Evolutionary conservation across 2,329 filamentous ascomycete species (phyloP).

Genomic region (Fusarium sp.): DNA sequence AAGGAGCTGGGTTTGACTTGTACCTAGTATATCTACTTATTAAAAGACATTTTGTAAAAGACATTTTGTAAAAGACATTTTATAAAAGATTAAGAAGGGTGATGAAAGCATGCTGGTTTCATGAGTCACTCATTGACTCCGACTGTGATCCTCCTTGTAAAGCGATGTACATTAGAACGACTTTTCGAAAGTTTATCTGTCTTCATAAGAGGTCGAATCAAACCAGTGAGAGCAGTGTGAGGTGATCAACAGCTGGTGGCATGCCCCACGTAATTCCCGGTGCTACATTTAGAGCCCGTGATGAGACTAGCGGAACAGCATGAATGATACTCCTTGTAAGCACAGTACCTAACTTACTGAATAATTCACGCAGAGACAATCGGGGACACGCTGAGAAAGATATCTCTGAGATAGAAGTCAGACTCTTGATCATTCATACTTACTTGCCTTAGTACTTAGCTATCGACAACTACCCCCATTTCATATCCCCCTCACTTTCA

Average conservation of each 20-base stretch:
- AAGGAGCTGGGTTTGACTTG: no score
- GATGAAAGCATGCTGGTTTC: no score
- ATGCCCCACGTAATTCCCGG: constrained; percentile 15
- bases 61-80: no score
- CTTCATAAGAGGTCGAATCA: no score
- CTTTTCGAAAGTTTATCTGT: no score
- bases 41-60: no score
- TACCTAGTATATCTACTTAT: no score
- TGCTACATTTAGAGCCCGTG: constrained; percentile 13
- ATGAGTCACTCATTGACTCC: background rate
- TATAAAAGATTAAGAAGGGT: no score
- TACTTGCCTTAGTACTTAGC: background rate
- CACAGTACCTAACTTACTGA: background rate
- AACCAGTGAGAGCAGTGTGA: background rate
- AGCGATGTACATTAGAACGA: no score
- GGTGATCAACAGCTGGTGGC: background rate
- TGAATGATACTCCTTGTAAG: background rate
- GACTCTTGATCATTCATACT: background rate
- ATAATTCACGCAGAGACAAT: background rate
- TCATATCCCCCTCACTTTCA: constrained; percentile 6
- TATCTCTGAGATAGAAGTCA: background rate
- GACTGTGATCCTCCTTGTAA: background rate
- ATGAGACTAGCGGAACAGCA: background rate
- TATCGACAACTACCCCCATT: constrained; percentile 1
- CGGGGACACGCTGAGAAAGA: background rate